Evolutionary conservation across 176 grass and related monocot genomes (phyloP).

Genomic region (Puccinellia tenuiflora): DNA sequence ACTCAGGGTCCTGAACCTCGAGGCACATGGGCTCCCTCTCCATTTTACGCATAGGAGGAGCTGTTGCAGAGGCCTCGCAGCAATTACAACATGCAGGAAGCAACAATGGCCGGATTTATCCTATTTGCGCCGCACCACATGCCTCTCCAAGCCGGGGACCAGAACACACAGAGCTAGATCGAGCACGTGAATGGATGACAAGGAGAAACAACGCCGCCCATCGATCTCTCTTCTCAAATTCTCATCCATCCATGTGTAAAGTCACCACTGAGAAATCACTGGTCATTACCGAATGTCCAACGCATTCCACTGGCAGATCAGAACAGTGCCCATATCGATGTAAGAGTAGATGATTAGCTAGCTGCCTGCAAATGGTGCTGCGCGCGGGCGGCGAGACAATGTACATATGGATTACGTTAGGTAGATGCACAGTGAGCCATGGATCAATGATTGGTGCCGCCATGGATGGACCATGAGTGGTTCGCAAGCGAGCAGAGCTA

Average conservation of each 20-base stretch:
- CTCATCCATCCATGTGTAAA: too few species aligned
- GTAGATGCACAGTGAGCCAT: too few species aligned
- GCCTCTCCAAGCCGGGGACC: constrained; percentile 16
- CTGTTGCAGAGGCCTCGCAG: constrained; percentile 12
- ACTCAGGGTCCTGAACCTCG: too few species aligned
- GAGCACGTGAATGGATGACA: not conserved
- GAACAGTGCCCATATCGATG: too few species aligned
- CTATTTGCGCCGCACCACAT: constrained; percentile 23
- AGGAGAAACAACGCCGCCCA: too few species aligned
- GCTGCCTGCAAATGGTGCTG: too few species aligned
- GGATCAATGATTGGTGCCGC: constrained; percentile 44
- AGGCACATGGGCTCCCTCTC: constrained; percentile 12
- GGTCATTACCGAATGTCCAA: too few species aligned
- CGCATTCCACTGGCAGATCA: too few species aligned
- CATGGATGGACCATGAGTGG: constrained; percentile 33
- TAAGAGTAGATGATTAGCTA: too few species aligned
- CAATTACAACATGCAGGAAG: constrained; percentile 20
- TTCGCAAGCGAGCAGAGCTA: too few species aligned
- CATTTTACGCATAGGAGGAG: constrained; percentile 8
- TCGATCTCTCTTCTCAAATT: too few species aligned
- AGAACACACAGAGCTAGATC: not conserved
- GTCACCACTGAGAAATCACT: too few species aligned
- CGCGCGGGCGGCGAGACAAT: not conserved
- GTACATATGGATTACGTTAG: not conserved
- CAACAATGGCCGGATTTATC: constrained; percentile 14